These are phyloP conservation scores for Chlorella sp. DNA, from an alignment of 139 green algal genomes.

Conservation along the genomic window DNA sequence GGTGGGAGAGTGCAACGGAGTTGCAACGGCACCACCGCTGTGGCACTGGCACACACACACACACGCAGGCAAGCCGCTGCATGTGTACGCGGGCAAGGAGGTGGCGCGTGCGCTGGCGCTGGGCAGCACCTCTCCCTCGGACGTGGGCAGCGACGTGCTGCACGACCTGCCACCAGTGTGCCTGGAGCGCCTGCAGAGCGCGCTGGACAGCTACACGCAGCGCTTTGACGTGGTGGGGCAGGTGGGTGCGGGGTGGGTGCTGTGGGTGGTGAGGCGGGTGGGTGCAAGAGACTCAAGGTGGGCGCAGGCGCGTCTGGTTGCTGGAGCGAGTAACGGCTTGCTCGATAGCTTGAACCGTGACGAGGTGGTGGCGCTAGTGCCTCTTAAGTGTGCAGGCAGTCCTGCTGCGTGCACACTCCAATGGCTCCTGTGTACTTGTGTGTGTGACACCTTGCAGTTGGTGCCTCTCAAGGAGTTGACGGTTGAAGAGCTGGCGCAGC, in stretches of 20 bases:
- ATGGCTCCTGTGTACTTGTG: neutral
- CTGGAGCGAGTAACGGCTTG: no score
- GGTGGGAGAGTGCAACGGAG: no score
- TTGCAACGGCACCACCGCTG: no score
- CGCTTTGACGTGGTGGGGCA: constrained; percentile 54
- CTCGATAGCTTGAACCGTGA: no score
- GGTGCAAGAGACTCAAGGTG: neutral
- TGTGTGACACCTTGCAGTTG: constrained; percentile 32
- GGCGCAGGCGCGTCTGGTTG: neutral
- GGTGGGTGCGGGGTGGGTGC: no score
- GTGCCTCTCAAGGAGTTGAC: constrained; percentile 53
- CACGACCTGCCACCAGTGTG: constrained; percentile 30
- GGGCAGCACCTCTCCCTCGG: constrained; percentile 27
- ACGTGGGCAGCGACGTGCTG: constrained; percentile 16
- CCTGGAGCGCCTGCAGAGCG: constrained; percentile 38
- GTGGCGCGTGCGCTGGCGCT: constrained; percentile 52
- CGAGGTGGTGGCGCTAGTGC: neutral
- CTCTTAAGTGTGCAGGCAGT: no score
- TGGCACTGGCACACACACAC: no score
- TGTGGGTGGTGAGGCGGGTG: neutral
- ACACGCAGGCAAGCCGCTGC: constrained; percentile 30
- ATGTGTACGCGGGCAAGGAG: constrained; percentile 59
- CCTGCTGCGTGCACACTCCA: no score
- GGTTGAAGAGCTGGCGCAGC: constrained; percentile 46
- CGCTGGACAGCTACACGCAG: constrained; percentile 39